phyloP scores from a whole-genome alignment of 768 basidiomycete genomes.

The Hypholoma sublateritium region DNA sequence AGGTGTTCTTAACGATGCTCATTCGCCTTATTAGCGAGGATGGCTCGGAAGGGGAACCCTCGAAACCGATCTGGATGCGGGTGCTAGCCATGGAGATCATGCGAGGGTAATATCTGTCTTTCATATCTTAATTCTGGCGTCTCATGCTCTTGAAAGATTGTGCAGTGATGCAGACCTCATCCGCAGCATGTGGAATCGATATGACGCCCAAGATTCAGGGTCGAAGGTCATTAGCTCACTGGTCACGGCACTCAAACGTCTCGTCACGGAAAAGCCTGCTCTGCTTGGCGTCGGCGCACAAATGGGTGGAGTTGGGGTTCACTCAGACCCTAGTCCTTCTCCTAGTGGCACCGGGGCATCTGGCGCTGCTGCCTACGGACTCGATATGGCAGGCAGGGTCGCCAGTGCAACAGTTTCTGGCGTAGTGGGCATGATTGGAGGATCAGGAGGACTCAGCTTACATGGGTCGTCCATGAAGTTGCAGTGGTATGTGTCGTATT shows the following conservation, averaged over 20 bases:
- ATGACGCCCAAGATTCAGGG: slow-evolving; percentile 60
- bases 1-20: slow-evolving; percentile 79
- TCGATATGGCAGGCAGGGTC: slow-evolving; percentile 82
- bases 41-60: slow-evolving; percentile 25
- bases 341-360: slow-evolving; percentile 23
- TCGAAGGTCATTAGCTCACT: slow-evolving; percentile 77
- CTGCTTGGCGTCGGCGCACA: slow-evolving; percentile 78
- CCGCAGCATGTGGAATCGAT: slow-evolving; percentile 76
- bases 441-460: slow-evolving; percentile 62
- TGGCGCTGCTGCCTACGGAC: slow-evolving; percentile 48
- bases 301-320: slow-evolving; percentile 78
- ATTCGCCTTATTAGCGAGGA: slow-evolving; percentile 67
- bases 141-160: slow-evolving; percentile 39
- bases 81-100: slow-evolving; percentile 92
- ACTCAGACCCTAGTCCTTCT: slow-evolving; percentile 26
- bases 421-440: slow-evolving; percentile 83
- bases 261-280: slow-evolving; percentile 87
- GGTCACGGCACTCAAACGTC: slow-evolving; percentile 79
- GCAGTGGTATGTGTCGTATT: slow-evolving; percentile 65
- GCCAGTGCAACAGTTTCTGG: slow-evolving; percentile 84
- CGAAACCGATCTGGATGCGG: slow-evolving; percentile 80
- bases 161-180: slow-evolving; percentile 81
- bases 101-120: slow-evolving; percentile 56
- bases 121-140: neutral
- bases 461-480: slow-evolving; percentile 82